Evolutionary conservation across 257 asterid genomes (phyloP).

Genomic region (Primulina tabacum): DNA sequence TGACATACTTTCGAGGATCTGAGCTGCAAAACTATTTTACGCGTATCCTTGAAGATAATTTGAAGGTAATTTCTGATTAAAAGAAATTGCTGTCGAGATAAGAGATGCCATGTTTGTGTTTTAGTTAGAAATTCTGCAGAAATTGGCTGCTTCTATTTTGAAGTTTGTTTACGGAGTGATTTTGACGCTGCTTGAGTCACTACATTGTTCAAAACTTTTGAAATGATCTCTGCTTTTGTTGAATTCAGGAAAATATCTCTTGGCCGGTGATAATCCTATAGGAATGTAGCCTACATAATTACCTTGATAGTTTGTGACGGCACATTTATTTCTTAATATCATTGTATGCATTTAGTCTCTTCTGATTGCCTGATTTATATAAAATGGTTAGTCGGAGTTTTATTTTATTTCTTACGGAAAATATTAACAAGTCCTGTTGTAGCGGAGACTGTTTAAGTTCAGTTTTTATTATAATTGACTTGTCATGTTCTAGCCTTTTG

Average conservation of each 20-base stretch:
- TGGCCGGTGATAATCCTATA: neutral
- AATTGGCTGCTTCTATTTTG: neutral
- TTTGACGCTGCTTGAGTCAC: neutral
- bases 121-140: neutral
- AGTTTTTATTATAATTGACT: neutral
- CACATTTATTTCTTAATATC: no score
- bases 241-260: neutral
- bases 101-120: neutral
- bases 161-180: neutral
- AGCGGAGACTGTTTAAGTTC: neutral
- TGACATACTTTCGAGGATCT: slow-evolving; percentile 96
- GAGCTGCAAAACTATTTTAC: slow-evolving; percentile 96
- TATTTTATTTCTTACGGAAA: neutral
- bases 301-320: neutral
- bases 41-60: slow-evolving; percentile 93
- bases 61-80: slow-evolving; percentile 54
- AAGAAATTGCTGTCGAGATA: neutral
- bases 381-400: neutral
- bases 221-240: neutral
- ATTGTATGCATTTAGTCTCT: neutral
- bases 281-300: neutral
- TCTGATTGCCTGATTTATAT: neutral
- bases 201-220: neutral
- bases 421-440: neutral
- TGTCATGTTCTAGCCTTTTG: neutral